Evolutionary conservation across 2,329 filamentous ascomycete genomes (phyloP).

Genomic region (Zasmidium angulare): DNA sequence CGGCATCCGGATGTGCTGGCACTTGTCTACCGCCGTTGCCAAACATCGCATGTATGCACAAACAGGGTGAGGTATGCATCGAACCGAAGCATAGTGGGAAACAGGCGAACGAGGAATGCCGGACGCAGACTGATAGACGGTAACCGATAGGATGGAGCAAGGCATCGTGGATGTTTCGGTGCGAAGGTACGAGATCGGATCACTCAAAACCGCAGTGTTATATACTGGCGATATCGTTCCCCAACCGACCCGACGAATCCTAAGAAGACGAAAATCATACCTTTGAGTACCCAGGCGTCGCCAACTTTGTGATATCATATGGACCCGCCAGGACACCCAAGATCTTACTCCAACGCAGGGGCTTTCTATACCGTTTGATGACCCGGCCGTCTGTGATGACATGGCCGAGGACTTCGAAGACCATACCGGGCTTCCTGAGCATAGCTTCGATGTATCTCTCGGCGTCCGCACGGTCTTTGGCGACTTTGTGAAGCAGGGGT

Average conservation of each 20-base stretch:
- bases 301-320: conserved; percentile 6
- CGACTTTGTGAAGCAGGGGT: conserved; percentile 1
- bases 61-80: background rate
- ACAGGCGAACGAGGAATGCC: background rate
- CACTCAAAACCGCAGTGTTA: no score
- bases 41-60: background rate
- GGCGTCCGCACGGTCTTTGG: background rate
- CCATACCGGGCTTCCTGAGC: conserved; percentile 2
- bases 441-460: conserved; percentile 8
- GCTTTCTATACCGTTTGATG: conserved; percentile 1
- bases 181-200: no score
- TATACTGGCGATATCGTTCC: no score
- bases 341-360: conserved; percentile 3
- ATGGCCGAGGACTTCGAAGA: conserved; percentile 7
- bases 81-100: background rate
- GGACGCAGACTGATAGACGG: background rate
- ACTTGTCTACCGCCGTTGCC: background rate
- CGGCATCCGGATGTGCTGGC: background rate
- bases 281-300: background rate
- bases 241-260: no score
- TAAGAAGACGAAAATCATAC: background rate
- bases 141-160: no score
- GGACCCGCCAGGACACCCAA: conserved; percentile 3
- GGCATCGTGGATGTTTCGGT: no score
- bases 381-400: conserved; percentile 5